Evolutionary conservation across 192 early-diverging fungal genomes (phyloP), one percentile per base, ranked within the genome.

Genomic region (Chytriomyces confervae): DNA sequence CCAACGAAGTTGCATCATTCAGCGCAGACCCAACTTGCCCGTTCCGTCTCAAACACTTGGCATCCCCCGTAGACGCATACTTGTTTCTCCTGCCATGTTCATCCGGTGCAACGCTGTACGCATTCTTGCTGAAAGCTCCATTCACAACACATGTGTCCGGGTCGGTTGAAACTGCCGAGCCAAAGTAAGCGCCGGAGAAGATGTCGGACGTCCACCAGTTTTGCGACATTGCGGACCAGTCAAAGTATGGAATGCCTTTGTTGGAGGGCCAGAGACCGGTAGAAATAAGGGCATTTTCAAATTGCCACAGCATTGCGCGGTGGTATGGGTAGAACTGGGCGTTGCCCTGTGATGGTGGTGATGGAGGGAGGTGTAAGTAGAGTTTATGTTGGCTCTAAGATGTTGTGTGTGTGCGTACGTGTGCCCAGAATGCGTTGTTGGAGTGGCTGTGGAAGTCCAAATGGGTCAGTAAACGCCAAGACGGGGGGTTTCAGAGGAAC

Each of bases 341-440:
- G 10, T 27, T 36, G 36, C 36, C 36, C 36, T 36, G 36, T 36
- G 0, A 2, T 0, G 36, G 36, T 24, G 2, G 3, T 24, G 18
- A 29, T 24, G 10, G 18, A 11, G 29, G 5, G 62, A 64, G 36
- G 36, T 4, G 36, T 36, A 1, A 36, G 36, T 36, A 36, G 36
- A 36, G 36, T 36, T 36, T 36, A 36, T 1, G 36, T 36, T 36
- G 36, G 36, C 36, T 36, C 36, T 36, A 36, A 2, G 36, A 36
- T 4, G 36, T 1, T 1, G 36, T 36, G 1, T 36, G 1, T 23
- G 62, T 27, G 57, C 29, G 50, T 20, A 10, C 69, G 51, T 72
- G 69, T 8, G 69, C 69, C 69, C 69, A 72, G 44, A 23, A 72
- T 16, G 50, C 51, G 36, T 72, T 72, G 20, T 60, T 9, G 27